These are phyloP conservation scores for Lipomyces lipofer DNA, from an alignment of 805 yeast genomes.

Conservation along the genomic window DNA sequence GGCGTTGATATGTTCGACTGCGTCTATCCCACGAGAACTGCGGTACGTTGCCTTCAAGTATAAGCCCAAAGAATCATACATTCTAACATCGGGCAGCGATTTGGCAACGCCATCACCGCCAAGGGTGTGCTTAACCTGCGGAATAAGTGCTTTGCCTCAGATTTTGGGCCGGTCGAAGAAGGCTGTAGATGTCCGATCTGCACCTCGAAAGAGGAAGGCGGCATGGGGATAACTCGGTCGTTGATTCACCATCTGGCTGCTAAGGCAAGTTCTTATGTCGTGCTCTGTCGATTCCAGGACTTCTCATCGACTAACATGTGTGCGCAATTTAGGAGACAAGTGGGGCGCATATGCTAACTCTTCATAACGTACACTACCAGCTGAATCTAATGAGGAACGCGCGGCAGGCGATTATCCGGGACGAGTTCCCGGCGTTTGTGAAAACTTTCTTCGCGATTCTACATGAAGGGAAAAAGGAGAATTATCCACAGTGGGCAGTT, in stretches of 20 bases:
- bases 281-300: neutral
- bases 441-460: slow-evolving; percentile 40
- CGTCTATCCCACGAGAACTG: slow-evolving; percentile 49
- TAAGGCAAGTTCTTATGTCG: slow-evolving; percentile 25
- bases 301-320: neutral
- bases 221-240: slow-evolving; percentile 44
- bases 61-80: neutral
- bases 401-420: slow-evolving; percentile 43
- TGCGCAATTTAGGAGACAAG: slow-evolving; percentile 41
- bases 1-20: slow-evolving; percentile 52
- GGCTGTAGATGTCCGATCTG: slow-evolving; percentile 48
- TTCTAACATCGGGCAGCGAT: slow-evolving; percentile 37
- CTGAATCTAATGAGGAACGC: slow-evolving; percentile 46
- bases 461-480: slow-evolving; percentile 38
- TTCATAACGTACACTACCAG: slow-evolving; percentile 48
- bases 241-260: slow-evolving; percentile 42
- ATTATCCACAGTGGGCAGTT: slow-evolving; percentile 47
- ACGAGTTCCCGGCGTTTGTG: slow-evolving; percentile 43
- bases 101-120: slow-evolving; percentile 48
- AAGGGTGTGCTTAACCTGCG: slow-evolving; percentile 43
- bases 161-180: slow-evolving; percentile 42
- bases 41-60: slow-evolving; percentile 20
- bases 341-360: slow-evolving; percentile 47
- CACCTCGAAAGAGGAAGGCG: slow-evolving; percentile 38
- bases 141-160: slow-evolving; percentile 41